A percentile compares a stretch with the other conserved stretches of the same genome.
These are phyloP conservation scores for Haematococcus sp. DNA, from an alignment of 139 green algal species.

Conservation along the genomic window DNA sequence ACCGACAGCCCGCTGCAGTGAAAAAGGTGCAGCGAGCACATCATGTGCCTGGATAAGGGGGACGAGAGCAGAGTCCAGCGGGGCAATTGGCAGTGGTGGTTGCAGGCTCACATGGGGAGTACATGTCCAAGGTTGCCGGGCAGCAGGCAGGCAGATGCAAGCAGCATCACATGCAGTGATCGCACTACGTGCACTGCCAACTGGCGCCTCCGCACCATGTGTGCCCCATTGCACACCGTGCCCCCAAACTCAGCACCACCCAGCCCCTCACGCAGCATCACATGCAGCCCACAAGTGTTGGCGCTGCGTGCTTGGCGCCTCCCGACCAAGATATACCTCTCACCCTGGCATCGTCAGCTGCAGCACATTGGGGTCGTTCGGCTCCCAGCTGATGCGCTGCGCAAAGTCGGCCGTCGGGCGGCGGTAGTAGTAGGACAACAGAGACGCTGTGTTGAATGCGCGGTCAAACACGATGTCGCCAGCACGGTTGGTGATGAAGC, in stretches of 20 bases:
- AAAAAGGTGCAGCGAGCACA: not conserved
- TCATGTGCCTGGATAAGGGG: too few relatives aligned
- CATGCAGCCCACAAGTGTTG: too few relatives aligned
- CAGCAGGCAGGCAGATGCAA: not conserved
- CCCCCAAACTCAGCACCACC: not conserved
- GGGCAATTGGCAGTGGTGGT: too few relatives aligned
- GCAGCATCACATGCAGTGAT: not conserved
- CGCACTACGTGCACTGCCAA: too few relatives aligned
- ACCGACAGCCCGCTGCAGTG: conserved; percentile 5
- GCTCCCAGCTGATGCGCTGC: conserved; percentile 63
- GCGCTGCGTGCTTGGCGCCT: too few relatives aligned
- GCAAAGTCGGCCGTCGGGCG: conserved; percentile 24
- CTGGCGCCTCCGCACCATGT: too few relatives aligned
- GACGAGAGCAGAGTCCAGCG: too few relatives aligned
- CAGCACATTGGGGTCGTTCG: conserved; percentile 68
- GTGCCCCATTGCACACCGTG: too few relatives aligned
- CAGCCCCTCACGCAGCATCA: not conserved
- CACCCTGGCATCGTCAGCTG: conserved; percentile 43
- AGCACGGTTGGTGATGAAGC: conserved; percentile 53
- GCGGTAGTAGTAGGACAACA: conserved; percentile 65
- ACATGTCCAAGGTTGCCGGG: too few relatives aligned
- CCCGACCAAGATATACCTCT: too few relatives aligned
- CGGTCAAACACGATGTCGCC: conserved; percentile 73
- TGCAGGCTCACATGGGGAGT: too few relatives aligned
- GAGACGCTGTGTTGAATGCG: conserved; percentile 67